Base-by-base conservation (phyloP, 1,284 basidiomycete species). In the Coniferiporia sulphurascens region DNA sequence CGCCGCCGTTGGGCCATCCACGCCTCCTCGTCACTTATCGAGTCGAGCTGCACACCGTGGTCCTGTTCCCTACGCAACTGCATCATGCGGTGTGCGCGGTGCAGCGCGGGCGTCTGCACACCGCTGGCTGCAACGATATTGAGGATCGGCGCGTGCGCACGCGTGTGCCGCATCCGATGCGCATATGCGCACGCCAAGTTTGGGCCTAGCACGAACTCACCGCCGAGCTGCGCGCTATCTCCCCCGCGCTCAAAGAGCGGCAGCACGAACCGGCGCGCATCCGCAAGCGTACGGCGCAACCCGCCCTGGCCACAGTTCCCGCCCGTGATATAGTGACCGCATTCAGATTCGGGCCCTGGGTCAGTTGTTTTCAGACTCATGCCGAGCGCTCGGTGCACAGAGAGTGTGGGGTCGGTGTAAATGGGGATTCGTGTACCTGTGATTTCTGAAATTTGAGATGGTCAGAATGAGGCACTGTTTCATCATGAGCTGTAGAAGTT, bases 201-300 rank as follows among this genome's bases (percentile, higher is more conserved):
- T 50, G 89, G 89, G 22, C 89, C 89, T 55, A 96, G 80, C 27
- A 95, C 81, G 68, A 95, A 95, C 73, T 95, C 93, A 22, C 93
- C 93, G 15, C 93, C 93, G 34, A 95, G 79, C 71, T 94, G 89
- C 53, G 77, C 72, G 49, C 84, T 74, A 67, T 93, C 87, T 0
- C 93, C 93, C 1, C 88, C 89, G 58, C 83, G 84, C 71, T 87
- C 86, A 82, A 85, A 87, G 9, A 94, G 76, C 0, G 91, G 89
- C 83, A 93, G 86, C 38, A 46, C 44, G 44, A 46, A 19, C 38
- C 87, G 81, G 13, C 6, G 34, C 15, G 56, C 56, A 32, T 45
- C 46, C 15, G n/a, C 22, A 12, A 59, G 41, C 9, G 58, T 59
- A n/a, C 52, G 58, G n/a, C 48, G 35, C 21, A 59, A 41, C 9